A percentile compares a stretch with the other conserved stretches of the same genome.
These are phyloP conservation scores for Ambrosiella cleistominuta DNA, from an alignment of 2,329 filamentous ascomycete genomes.

Conservation along the genomic window DNA sequence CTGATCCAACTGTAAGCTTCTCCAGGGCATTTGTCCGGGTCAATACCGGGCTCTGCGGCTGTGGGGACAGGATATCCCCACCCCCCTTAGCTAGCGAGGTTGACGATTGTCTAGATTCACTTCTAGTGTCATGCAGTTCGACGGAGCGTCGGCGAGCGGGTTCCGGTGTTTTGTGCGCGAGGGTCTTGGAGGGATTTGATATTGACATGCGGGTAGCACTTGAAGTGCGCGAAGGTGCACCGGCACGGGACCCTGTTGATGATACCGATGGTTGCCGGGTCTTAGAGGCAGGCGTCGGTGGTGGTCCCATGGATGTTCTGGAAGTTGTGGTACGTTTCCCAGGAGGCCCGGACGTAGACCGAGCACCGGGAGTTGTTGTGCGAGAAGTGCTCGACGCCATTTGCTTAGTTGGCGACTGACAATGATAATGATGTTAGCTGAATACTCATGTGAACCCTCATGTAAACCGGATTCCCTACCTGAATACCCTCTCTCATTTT, in stretches of 20 bases:
- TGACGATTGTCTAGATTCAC: slow-evolving; percentile 5
- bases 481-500: slow-evolving; percentile 4
- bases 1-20: slow-evolving; percentile 20
- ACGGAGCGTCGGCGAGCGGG: slow-evolving; percentile 26
- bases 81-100: slow-evolving; percentile 34
- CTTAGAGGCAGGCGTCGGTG: slow-evolving; percentile 30
- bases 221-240: slow-evolving; percentile 21
- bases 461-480: not conserved
- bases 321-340: slow-evolving; percentile 24
- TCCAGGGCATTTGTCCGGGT: slow-evolving; percentile 32
- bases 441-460: not conserved
- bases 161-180: slow-evolving; percentile 5
- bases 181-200: slow-evolving; percentile 5
- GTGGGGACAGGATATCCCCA: slow-evolving; percentile 31
- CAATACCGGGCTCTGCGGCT: slow-evolving; percentile 32
- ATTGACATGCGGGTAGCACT: slow-evolving; percentile 18
- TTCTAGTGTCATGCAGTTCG: slow-evolving; percentile 17
- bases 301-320: slow-evolving; percentile 52
- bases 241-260: slow-evolving; percentile 21
- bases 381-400: slow-evolving; percentile 36
- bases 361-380: slow-evolving; percentile 44
- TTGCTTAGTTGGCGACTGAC: slow-evolving; percentile 59
- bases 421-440: too few species aligned
- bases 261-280: slow-evolving; percentile 29
- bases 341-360: slow-evolving; percentile 14